Evolutionary conservation across 257 asterid genomes (phyloP), one percentile per base, ranked within the genome.

Genomic region (Capsicum chinense): DNA sequence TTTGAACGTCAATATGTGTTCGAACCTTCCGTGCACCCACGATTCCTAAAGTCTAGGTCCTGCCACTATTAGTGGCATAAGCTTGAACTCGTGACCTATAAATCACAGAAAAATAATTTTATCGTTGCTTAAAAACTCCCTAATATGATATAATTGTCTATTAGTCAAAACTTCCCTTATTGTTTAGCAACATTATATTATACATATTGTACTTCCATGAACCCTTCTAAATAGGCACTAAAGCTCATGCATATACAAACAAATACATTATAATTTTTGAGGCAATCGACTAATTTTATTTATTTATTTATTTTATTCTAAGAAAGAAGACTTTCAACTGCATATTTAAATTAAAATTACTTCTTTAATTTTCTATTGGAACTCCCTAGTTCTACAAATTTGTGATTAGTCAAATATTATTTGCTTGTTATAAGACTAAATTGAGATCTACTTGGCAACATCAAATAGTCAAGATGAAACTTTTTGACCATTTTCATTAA

Each of bases 361-460:
- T 68, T 16, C 8, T 26, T 50, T 21, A 76, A 76, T 13, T 26
- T 52, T 50, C 47, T 76, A 76, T 76, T 50, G 14, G 19, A 21
- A 76, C 14, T 33, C 1, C 21, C 14, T 21, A 50, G 11, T 76
- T 50, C 12, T 76, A 76, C 47, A 52, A 52, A 48, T 76, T 13
- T 26, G 48, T 76, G 26, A 76, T 54, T 76, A 76, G 64, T 52
- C 81, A 76, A 76, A 26, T 52, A 52, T 21, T 26, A 26, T 56
- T 76, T 76, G 26, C 26, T 8, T 76, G 9, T 52, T 3, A 26
- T 26, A 52, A 52, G 81, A 76, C 26, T 50, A 52, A 76, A 76
- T 39, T 21, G 6, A 76, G 62, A 54, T 52, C 62, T 14, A 21
- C 47, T 2, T 52, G 15, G 81, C 62, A 47, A 5, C 16, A 71